These are phyloP conservation scores for Leccinum pachyderme DNA, from an alignment of 1,284 basidiomycete species.

Conservation along the genomic window DNA sequence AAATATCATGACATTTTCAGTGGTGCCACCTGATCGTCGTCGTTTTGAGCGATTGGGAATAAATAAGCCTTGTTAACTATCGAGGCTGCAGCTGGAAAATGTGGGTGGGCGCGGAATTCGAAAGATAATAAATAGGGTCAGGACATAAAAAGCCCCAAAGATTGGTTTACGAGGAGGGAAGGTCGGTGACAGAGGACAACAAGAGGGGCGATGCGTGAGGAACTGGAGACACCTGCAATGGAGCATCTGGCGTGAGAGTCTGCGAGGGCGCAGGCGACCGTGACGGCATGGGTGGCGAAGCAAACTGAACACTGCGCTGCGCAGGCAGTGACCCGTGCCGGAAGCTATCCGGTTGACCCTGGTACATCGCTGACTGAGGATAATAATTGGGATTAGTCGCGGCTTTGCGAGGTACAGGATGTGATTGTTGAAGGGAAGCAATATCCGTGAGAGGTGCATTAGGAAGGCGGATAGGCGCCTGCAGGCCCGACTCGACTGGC, in stretches of 20 bases:
- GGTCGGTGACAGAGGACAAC: slow-evolving; percentile 22
- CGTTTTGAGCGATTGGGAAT: slow-evolving; percentile 28
- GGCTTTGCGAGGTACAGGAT: slow-evolving; percentile 30
- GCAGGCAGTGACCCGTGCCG: slow-evolving; percentile 29
- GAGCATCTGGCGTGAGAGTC: slow-evolving; percentile 25
- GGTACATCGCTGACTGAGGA: slow-evolving; percentile 28
- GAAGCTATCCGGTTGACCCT: slow-evolving; percentile 28
- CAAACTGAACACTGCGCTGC: slow-evolving; percentile 30
- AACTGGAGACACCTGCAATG: slow-evolving; percentile 26
- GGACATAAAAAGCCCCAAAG: slow-evolving; percentile 7
- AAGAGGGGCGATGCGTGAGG: slow-evolving; percentile 29
- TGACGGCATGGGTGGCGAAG: slow-evolving; percentile 34
- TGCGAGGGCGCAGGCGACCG: slow-evolving; percentile 25
- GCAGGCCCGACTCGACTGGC: slow-evolving; percentile 39
- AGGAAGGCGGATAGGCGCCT: slow-evolving; percentile 65
- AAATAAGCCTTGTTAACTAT: slow-evolving; percentile 28
- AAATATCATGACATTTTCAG: slow-evolving; percentile 28
- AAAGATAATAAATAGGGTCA: slow-evolving; percentile 33
- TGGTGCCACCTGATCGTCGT: slow-evolving; percentile 24
- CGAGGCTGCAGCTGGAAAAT: slow-evolving; percentile 10
- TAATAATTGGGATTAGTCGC: slow-evolving; percentile 32
- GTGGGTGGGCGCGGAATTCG: slow-evolving; percentile 18
- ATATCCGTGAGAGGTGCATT: slow-evolving; percentile 67
- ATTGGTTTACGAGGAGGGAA: slow-evolving; percentile 19
- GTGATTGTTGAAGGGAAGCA: slow-evolving; percentile 43